Conservation (phyloP, 2,329 filamentous ascomycete species). For the Ophiostoma ulmi region DNA sequence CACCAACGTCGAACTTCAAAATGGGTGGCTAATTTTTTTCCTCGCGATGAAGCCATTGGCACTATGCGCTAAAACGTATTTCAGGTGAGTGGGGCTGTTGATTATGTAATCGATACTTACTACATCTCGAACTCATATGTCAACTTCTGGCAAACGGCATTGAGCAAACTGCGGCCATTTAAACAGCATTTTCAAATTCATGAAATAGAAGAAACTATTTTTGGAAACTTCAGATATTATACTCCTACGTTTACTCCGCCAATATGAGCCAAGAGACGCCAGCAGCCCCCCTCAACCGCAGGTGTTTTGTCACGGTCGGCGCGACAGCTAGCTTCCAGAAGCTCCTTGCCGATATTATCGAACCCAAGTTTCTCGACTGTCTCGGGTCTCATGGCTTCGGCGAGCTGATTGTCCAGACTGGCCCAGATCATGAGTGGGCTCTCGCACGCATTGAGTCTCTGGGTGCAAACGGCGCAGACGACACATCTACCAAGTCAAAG, state of each 20-base stretch:
- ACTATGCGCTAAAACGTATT: constrained; percentile 2
- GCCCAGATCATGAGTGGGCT: constrained; percentile 59
- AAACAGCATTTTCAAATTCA: not conserved
- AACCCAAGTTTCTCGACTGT: constrained; percentile 55
- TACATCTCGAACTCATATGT: not conserved
- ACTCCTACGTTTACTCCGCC: too few species aligned
- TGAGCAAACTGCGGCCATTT: not conserved
- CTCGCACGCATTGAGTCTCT: constrained; percentile 30
- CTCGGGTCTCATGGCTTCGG: constrained; percentile 61
- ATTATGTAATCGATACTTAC: not conserved
- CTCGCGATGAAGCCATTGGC: constrained; percentile 5
- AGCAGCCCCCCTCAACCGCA: constrained; percentile 29
- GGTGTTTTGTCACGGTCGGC: constrained; percentile 83
- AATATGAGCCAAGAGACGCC: not conserved
- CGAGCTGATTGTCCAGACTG: constrained; percentile 73
- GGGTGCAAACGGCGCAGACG: constrained; percentile 29
- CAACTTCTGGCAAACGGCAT: not conserved
- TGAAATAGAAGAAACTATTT: not conserved
- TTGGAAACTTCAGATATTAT: not conserved
- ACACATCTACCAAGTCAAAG: not conserved
- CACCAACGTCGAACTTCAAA: constrained; percentile 15
- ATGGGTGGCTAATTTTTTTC: constrained; percentile 10
- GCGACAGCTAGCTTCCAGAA: constrained; percentile 78
- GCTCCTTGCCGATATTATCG: constrained; percentile 63
- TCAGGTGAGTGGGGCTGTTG: not conserved